Base-by-base conservation (phyloP, 1,284 basidiomycete species). In the Irpex lacteus region DNA sequence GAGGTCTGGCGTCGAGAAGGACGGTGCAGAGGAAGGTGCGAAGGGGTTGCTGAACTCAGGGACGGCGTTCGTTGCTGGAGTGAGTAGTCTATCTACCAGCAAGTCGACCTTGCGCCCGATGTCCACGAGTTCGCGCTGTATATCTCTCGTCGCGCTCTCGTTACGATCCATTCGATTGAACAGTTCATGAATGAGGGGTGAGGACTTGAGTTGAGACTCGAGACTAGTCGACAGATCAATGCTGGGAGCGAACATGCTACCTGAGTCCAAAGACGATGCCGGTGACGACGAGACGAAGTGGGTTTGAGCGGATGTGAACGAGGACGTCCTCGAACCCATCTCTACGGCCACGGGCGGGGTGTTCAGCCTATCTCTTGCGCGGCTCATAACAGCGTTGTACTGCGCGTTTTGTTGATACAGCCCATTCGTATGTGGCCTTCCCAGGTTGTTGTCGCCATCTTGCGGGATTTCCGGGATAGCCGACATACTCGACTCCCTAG, bases 21-120 rank as follows among this genome's bases (percentile, higher is more conserved):
- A 69, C 7, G 67, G 56, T 4, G 65, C 63, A 62, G 64, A 60
- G 32, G 73, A 65, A 4, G 80, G 71, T 32, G 90, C 86, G 71
- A 92, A 93, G 0, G 91, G 91, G 70, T 92, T 87, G 73, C 89
- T 88, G 79, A 92, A 92, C 69, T 92, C 89, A 18, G 87, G 87
- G 61, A 87, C 83, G 13, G 75, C 74, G 60, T 72, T 77, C 52
- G 76, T 65, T 18, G 62, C 53, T 37, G 57, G 34, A 62, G 67
- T 75, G 34, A 88, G 70, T 6, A 84, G 82, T 47, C 89, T 85
- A 65, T 94, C 91, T 49, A 94, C 80, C 60, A 95, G 81, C 11
- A 93, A 72, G 71, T 89, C 86, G 61, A 95, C 85, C 77, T 94
- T 94, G 71, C 85, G 85, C 66, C 88, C 85, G 56, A 95, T 81